phyloP scores from a whole-genome alignment of 2,329 filamentous ascomycete species.

The Cercospora berteroae region DNA sequence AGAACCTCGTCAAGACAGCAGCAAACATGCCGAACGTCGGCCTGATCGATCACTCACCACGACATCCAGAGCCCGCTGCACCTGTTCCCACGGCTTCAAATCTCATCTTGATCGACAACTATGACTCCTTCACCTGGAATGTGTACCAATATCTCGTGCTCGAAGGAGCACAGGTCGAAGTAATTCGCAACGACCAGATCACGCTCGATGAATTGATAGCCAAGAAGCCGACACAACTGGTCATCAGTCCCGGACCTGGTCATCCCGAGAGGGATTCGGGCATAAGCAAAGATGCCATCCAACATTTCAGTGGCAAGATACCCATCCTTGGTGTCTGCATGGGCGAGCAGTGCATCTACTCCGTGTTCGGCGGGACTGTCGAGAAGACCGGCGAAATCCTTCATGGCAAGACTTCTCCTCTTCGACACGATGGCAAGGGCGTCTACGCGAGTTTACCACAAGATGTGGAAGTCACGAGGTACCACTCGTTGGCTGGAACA shows the following conservation, averaged over 20 bases:
- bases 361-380: slow-evolving; percentile 87
- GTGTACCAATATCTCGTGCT: slow-evolving; percentile 97
- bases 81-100: slow-evolving; percentile 80
- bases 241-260: slow-evolving; percentile 91
- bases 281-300: slow-evolving; percentile 86
- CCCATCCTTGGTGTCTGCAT: slow-evolving; percentile 97
- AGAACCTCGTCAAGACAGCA: neutral
- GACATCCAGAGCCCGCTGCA: slow-evolving; percentile 71
- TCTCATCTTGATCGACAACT: slow-evolving; percentile 95
- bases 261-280: slow-evolving; percentile 90
- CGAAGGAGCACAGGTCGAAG: slow-evolving; percentile 88
- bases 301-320: slow-evolving; percentile 89
- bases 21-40: slow-evolving; percentile 36
- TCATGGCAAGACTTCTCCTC: slow-evolving; percentile 91
- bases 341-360: slow-evolving; percentile 98
- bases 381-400: slow-evolving; percentile 92
- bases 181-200: slow-evolving; percentile 90
- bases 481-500: slow-evolving; percentile 93
- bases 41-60: slow-evolving; percentile 79
- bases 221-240: slow-evolving; percentile 85
- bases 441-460: slow-evolving; percentile 81
- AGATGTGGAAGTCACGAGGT: slow-evolving; percentile 83
- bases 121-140: slow-evolving; percentile 99
- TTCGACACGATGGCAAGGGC: slow-evolving; percentile 88
- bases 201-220: slow-evolving; percentile 78